Conservation (phyloP, 306 rosid species). For the Lathyrus aphaca region DNA sequence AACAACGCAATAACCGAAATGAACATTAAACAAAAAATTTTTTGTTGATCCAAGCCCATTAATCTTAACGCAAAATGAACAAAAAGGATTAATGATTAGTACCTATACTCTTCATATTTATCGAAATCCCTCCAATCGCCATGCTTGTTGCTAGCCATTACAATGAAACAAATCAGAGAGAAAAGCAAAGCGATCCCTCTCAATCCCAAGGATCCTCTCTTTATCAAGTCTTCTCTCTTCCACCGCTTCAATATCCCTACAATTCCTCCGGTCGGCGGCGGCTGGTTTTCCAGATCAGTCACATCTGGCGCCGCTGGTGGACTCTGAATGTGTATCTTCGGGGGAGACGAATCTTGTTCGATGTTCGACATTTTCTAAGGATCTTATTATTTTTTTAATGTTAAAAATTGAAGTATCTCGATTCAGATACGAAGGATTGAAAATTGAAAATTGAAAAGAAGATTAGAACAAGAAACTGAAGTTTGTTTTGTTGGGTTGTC, state of each 20-base stretch:
- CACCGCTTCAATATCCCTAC: slow-evolving; percentile 54
- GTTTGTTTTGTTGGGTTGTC: slow-evolving; percentile 26
- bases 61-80: slow-evolving; percentile 1
- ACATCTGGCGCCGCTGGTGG: slow-evolving; percentile 35
- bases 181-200: slow-evolving; percentile 63
- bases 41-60: slow-evolving; percentile 33
- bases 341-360: slow-evolving; percentile 25
- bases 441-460: neutral
- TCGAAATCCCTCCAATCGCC: slow-evolving; percentile 64
- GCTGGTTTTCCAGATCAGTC: slow-evolving; percentile 30
- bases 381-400: neutral
- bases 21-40: neutral
- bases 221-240: slow-evolving; percentile 69
- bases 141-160: slow-evolving; percentile 71
- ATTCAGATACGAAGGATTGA: slow-evolving; percentile 12
- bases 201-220: slow-evolving; percentile 55
- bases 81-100: neutral
- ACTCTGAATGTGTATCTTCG: slow-evolving; percentile 39
- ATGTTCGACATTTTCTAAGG: slow-evolving; percentile 42
- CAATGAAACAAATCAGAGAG: slow-evolving; percentile 58
- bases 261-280: slow-evolving; percentile 28
- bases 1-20: no score
- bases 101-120: slow-evolving; percentile 71
- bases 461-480: slow-evolving; percentile 9
- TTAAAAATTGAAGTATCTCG: neutral